These are phyloP conservation scores for Linum trigynum DNA, from an alignment of 345 rosid species.

Conservation along the genomic window DNA sequence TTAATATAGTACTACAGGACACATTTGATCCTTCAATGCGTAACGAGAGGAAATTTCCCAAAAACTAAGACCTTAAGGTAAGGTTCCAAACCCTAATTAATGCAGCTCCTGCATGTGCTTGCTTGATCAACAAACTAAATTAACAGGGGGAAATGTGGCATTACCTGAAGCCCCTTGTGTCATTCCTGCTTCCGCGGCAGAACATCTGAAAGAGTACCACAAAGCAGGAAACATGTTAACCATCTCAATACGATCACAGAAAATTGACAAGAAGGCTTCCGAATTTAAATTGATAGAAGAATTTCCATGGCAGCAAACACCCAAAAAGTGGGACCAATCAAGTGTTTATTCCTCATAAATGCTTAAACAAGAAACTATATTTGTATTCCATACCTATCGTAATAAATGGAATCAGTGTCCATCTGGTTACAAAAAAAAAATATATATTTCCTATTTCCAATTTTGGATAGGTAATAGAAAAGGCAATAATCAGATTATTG, in stretches of 20 bases:
- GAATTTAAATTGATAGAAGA: conserved; percentile 7
- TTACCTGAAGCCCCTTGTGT: conserved; percentile 93
- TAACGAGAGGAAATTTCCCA: background rate
- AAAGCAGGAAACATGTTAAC: conserved; percentile 4
- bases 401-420: no score
- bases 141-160: background rate
- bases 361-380: background rate
- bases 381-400: background rate
- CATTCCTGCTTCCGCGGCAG: conserved; percentile 95
- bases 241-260: background rate
- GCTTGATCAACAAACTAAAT: background rate
- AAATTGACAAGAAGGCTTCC: conserved; percentile 3
- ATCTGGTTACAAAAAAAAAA: background rate
- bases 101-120: background rate
- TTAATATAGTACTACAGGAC: background rate
- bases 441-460: no score
- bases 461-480: no score
- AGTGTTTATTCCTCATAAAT: background rate
- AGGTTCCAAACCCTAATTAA: background rate
- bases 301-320: background rate
- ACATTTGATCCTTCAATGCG: background rate
- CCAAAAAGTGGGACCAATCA: background rate
- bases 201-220: conserved; percentile 54
- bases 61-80: background rate
- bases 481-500: background rate